phyloP scores from a whole-genome alignment of 192 early-diverging fungal genomes.

The Coemansia aciculifera region DNA sequence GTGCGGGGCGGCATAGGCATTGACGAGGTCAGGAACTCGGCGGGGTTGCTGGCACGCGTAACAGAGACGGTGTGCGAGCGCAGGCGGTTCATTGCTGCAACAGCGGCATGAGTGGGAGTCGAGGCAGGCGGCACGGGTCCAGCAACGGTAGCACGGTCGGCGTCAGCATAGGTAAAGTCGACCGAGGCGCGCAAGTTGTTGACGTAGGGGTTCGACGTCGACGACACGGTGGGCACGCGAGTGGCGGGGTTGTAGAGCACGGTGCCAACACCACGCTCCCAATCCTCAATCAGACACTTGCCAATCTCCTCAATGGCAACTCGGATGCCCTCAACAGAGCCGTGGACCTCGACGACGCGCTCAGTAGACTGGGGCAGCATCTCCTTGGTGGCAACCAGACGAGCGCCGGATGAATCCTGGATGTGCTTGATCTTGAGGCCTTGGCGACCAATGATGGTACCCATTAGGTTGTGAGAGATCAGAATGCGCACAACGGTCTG shows the following conservation, averaged over 20 bases:
- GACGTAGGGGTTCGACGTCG: constrained; percentile 55
- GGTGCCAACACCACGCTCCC: constrained; percentile 78
- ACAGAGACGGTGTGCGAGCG: constrained; percentile 57
- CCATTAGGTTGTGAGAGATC: constrained; percentile 89
- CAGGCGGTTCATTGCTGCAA: constrained; percentile 49
- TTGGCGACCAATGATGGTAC: constrained; percentile 90
- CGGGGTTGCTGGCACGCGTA: constrained; percentile 25
- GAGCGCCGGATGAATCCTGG: constrained; percentile 85
- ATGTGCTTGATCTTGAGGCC: constrained; percentile 95
- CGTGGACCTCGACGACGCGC: constrained; percentile 85
- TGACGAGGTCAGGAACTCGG: constrained; percentile 46
- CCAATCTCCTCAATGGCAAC: constrained; percentile 85
- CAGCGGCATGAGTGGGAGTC: constrained; percentile 19
- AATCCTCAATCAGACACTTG: constrained; percentile 81
- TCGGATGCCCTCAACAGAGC: constrained; percentile 79
- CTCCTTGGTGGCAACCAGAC: constrained; percentile 86
- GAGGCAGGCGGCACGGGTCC: constrained; percentile 15
- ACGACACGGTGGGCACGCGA: constrained; percentile 54
- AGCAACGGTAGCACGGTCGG: constrained; percentile 24
- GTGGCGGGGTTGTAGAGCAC: constrained; percentile 81
- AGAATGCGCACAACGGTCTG: constrained; percentile 78
- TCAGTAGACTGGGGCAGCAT: constrained; percentile 93
- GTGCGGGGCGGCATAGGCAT: constrained; percentile 51
- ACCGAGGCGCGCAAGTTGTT: constrained; percentile 47
- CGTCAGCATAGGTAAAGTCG: constrained; percentile 49